Conservation (phyloP, 441 rosid genomes). For the Populus hybrid region DNA sequence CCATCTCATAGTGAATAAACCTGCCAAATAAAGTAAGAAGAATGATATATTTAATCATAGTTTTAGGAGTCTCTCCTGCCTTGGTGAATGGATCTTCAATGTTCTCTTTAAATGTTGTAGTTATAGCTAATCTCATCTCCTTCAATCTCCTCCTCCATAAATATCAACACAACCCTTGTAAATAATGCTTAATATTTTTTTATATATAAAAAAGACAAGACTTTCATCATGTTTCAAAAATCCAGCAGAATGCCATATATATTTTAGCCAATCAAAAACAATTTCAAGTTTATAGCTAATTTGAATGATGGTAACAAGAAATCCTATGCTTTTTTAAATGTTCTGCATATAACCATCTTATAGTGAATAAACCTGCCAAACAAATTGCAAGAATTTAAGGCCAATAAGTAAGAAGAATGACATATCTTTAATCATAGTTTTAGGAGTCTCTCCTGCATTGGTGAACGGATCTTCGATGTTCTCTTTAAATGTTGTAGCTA, state of each 20-base stretch:
- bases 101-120: conserved; percentile 26
- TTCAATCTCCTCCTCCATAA: too few relatives aligned
- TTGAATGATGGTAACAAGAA: conserved; percentile 52
- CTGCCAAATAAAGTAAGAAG: conserved; percentile 36
- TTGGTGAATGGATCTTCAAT: conserved; percentile 28
- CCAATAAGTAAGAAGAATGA: neutral
- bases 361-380: conserved; percentile 71
- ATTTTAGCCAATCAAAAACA: conserved; percentile 85
- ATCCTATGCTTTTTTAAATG: conserved; percentile 64
- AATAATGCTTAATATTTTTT: neutral
- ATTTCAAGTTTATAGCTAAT: conserved; percentile 30
- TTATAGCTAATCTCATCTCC: conserved; percentile 37
- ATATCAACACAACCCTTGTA: too few relatives aligned
- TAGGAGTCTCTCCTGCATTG: conserved; percentile 31
- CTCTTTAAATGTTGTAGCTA: conserved; percentile 27
- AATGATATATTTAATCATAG: neutral
- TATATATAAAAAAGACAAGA: neutral
- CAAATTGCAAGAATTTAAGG: conserved; percentile 14
- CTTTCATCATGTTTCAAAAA: neutral
- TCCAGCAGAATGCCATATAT: conserved; percentile 25
- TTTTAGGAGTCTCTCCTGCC: conserved; percentile 28
- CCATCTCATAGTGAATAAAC: conserved; percentile 80
- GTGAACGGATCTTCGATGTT: conserved; percentile 29
- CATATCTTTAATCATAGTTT: neutral
- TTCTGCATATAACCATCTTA: conserved; percentile 70